Base-by-base conservation (phyloP, 2,329 filamentous ascomycete species). In the Colletotrichum liriopes region DNA sequence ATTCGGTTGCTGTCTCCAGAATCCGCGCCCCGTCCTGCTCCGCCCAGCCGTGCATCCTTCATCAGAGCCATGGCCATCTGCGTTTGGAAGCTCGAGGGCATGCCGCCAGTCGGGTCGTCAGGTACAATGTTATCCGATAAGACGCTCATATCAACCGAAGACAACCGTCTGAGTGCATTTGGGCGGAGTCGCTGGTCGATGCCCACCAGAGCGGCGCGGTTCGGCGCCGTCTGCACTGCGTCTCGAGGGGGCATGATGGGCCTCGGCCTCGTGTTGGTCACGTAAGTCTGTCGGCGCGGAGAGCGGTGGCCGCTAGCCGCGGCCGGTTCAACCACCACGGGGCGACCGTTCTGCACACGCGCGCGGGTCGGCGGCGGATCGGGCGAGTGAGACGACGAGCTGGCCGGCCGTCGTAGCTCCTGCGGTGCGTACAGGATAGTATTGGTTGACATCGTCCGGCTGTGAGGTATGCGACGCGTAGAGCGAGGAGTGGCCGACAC, bases 361-460 rank as follows among this genome's bases (percentile, higher is more conserved):
- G 83, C 78, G 9, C 81, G 78, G 12, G 75, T 65, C 9, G 77
- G 79, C 0, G 75, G 74, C 26, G 75, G 74, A 51, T 47, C 76
- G 75, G 85, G 83, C 3, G 87, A 86, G 37, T 81, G 82, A 0
- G 86, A 85, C 0, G 85, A 84, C 9, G 84, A 83, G 73, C 81
- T 84, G 14, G 79, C 77, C 1, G 78, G 76, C 20, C 80, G 82
- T 61, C 74, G 79, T 65, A 77, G 74, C 35, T 86, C 84, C 41
- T 90, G 84, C 0, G 95, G 95, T 43, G 93, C 95, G 82, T 93
- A 97, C 1, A 98, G 85, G 65, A 97, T 95, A 0, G 95, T 98
- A 76, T 92, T 94, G 26, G 91, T 93, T 0, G 95, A 98, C 5
- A 93, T 81, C 16, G 94, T 95, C 47, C 95, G 92, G 67, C 84